Evolutionary conservation across 768 basidiomycete species (phyloP).

Genomic region (Multifurca ochricompacta): DNA sequence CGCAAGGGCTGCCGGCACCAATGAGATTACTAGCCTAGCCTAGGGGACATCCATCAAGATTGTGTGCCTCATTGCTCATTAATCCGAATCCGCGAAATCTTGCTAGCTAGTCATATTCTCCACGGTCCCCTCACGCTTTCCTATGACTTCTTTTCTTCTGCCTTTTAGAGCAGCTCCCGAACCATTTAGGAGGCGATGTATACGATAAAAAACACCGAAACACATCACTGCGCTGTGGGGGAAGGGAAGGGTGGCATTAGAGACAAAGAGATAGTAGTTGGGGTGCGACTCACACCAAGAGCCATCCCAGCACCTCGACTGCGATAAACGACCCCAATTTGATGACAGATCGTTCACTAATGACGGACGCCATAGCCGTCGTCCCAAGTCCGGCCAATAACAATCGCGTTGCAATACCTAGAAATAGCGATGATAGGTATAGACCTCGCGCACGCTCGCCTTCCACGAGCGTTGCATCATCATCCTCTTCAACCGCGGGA

Average conservation of each 20-base stretch:
- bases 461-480: constrained; percentile 14
- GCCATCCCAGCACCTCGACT: constrained; percentile 16
- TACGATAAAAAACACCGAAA: constrained; percentile 10
- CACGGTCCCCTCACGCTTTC: not conserved
- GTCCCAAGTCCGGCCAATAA: constrained; percentile 15
- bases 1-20: too few species aligned
- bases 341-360: constrained; percentile 1
- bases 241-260: too few species aligned
- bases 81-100: too few species aligned
- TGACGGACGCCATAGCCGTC: constrained; percentile 11
- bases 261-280: not conserved
- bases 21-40: too few species aligned
- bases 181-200: constrained; percentile 1
- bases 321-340: constrained; percentile 12
- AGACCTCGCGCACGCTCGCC: not conserved
- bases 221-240: constrained; percentile 3
- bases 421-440: not conserved
- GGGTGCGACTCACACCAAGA: constrained; percentile 12
- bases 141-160: not conserved
- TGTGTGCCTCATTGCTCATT: too few species aligned
- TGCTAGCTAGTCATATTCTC: not conserved
- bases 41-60: too few species aligned
- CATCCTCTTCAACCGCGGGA: not conserved
- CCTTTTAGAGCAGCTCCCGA: not conserved
- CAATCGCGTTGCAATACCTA: constrained; percentile 8